Evolutionary conservation across 2,329 filamentous ascomycete genomes (phyloP).

Genomic region (Colletotrichum euphorbiae): DNA sequence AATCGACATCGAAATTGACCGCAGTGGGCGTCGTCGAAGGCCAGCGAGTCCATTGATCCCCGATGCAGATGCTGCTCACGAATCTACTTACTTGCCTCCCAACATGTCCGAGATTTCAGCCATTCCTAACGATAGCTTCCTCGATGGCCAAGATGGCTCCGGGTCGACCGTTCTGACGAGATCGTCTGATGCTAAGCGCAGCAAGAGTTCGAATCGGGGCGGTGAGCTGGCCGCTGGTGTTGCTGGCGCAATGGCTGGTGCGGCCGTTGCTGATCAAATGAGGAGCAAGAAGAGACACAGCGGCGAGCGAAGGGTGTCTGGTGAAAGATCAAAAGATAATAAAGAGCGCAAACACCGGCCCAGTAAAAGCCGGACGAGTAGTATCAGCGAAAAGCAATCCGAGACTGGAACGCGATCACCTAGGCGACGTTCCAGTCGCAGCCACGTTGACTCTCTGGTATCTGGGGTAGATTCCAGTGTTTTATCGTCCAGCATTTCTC

Average conservation of each 20-base stretch:
- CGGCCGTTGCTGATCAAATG: slow-evolving; percentile 55
- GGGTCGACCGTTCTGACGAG: slow-evolving; percentile 54
- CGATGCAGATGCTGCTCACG: slow-evolving; percentile 63
- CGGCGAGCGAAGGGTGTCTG: slow-evolving; percentile 54
- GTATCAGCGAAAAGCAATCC: slow-evolving; percentile 58
- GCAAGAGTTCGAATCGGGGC: slow-evolving; percentile 56
- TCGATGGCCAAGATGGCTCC: slow-evolving; percentile 62
- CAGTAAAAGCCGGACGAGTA: slow-evolving; percentile 63
- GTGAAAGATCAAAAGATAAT: slow-evolving; percentile 58
- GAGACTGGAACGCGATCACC: slow-evolving; percentile 59
- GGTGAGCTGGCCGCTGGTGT: slow-evolving; percentile 54
- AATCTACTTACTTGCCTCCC: slow-evolving; percentile 70
- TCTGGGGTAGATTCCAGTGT: slow-evolving; percentile 67
- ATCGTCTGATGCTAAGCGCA: slow-evolving; percentile 51
- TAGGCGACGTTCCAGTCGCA: slow-evolving; percentile 63
- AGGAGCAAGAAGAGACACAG: slow-evolving; percentile 57
- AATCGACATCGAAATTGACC: slow-evolving; percentile 89
- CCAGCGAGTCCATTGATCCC: slow-evolving; percentile 76
- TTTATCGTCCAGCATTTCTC: slow-evolving; percentile 64
- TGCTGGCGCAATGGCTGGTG: slow-evolving; percentile 52
- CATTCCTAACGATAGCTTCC: slow-evolving; percentile 71
- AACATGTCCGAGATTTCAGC: slow-evolving; percentile 88
- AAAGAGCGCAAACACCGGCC: slow-evolving; percentile 63
- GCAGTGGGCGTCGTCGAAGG: slow-evolving; percentile 63
- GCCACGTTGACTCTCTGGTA: slow-evolving; percentile 63